These are phyloP conservation scores for Leersia perrieri DNA, from an alignment of 176 grass and related monocot species.

Conservation along the genomic window DNA sequence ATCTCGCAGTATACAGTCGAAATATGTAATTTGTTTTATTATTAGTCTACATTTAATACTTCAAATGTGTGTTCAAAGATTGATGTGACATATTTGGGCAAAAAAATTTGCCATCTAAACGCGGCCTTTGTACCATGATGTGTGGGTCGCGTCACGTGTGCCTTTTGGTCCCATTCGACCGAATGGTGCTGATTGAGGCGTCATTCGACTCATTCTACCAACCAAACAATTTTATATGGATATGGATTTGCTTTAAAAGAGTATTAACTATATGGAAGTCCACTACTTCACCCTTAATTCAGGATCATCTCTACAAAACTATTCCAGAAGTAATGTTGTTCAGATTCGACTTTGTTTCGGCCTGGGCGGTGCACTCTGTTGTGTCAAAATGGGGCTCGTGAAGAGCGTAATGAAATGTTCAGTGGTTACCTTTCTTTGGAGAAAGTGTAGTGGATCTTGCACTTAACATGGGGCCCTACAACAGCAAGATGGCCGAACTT, in stretches of 20 bases:
- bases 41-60: no score
- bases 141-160: constrained; percentile 39
- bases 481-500: not conserved
- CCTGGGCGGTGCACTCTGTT: not conserved
- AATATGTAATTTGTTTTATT: no score
- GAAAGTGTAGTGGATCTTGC: not conserved
- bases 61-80: no score
- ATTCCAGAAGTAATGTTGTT: not conserved
- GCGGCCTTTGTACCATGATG: constrained; percentile 26
- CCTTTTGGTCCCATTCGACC: constrained; percentile 11
- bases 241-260: not conserved
- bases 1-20: no score
- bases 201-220: constrained; percentile 29
- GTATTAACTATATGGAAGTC: not conserved
- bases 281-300: not conserved
- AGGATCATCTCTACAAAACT: not conserved
- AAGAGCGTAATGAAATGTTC: not conserved
- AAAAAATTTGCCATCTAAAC: no score
- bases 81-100: no score
- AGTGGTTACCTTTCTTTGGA: not conserved
- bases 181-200: constrained; percentile 10
- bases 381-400: not conserved
- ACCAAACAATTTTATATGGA: not conserved
- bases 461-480: not conserved
- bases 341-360: not conserved